Conservation (phyloP, 2,329 filamentous ascomycete genomes). For the Paecilomyces dactylethromorphus region DNA sequence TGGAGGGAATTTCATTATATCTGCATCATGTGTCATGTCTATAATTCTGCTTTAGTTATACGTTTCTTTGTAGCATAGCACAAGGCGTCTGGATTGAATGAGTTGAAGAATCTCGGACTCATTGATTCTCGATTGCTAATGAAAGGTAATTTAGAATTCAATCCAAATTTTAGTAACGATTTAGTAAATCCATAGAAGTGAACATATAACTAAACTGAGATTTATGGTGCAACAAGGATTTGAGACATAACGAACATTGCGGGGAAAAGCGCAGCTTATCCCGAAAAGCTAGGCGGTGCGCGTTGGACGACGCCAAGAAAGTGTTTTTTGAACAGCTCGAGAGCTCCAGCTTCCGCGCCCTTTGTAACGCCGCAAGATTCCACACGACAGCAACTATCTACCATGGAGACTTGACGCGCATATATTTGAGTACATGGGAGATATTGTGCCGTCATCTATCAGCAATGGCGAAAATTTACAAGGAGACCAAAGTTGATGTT, state of each 20-base stretch:
- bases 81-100: background rate
- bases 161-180: background rate
- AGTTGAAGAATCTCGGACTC: background rate
- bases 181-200: background rate
- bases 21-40: background rate
- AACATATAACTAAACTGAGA: no score
- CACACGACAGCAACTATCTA: conserved; percentile 12
- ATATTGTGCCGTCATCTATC: conserved; percentile 5
- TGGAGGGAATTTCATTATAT: background rate
- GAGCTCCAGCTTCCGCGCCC: conserved; percentile 14
- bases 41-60: background rate
- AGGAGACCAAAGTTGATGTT: conserved; percentile 79
- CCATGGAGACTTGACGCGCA: conserved; percentile 26
- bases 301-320: conserved; percentile 24
- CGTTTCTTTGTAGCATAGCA: conserved; percentile 4
- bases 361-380: conserved; percentile 3
- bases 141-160: background rate
- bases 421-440: background rate
- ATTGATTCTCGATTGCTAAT: background rate
- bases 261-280: background rate
- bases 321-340: conserved; percentile 25
- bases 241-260: background rate
- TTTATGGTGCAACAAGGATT: background rate
- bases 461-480: conserved; percentile 67
- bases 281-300: background rate